Percentiles rank a stretch among this genome's conserved stretches.
phyloP scores from a whole-genome alignment of 2,329 filamentous ascomycete genomes.

The Ophiocordyceps unilateralis region DNA sequence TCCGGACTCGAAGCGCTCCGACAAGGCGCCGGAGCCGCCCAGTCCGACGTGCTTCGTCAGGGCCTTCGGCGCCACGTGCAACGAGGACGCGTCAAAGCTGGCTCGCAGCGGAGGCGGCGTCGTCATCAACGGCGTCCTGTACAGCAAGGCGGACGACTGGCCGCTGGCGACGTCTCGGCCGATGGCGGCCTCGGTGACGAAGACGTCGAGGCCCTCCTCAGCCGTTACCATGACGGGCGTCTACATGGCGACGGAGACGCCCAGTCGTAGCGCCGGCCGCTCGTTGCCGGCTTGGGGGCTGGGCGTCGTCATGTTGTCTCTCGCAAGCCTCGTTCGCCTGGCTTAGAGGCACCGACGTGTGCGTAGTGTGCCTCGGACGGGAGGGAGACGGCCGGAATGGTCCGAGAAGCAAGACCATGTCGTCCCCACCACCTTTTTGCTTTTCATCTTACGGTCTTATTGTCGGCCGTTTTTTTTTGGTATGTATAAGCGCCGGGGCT shows the following conservation, averaged over 20 bases:
- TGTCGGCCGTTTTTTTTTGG: too few species aligned
- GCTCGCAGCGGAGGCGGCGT: constrained; percentile 28
- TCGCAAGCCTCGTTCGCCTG: background rate
- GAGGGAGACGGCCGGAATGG: background rate
- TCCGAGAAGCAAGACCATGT: too few species aligned
- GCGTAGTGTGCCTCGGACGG: background rate
- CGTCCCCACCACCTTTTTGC: too few species aligned
- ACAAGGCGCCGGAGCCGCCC: constrained; percentile 29
- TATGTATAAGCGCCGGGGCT: too few species aligned
- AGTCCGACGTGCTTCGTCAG: constrained; percentile 44
- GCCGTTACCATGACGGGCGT: constrained; percentile 14
- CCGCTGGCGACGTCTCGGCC: constrained; percentile 13
- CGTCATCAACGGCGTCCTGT: constrained; percentile 43
- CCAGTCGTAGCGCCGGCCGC: constrained; percentile 2
- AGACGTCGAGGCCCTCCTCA: constrained; percentile 4
- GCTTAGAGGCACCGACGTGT: background rate
- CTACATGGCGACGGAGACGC: constrained; percentile 18
- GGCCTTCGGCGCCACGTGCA: constrained; percentile 27
- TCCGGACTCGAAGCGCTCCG: constrained; percentile 36
- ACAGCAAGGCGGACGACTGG: constrained; percentile 23
- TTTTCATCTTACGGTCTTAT: too few species aligned
- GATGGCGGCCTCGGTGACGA: constrained; percentile 6
- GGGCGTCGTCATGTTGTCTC: background rate
- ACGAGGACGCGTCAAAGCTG: constrained; percentile 29
- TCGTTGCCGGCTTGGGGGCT: background rate